Evolutionary conservation across 169 alveolate species (phyloP), one percentile per base, ranked within the genome.

Genomic region (Plasmodium sp.): DNA sequence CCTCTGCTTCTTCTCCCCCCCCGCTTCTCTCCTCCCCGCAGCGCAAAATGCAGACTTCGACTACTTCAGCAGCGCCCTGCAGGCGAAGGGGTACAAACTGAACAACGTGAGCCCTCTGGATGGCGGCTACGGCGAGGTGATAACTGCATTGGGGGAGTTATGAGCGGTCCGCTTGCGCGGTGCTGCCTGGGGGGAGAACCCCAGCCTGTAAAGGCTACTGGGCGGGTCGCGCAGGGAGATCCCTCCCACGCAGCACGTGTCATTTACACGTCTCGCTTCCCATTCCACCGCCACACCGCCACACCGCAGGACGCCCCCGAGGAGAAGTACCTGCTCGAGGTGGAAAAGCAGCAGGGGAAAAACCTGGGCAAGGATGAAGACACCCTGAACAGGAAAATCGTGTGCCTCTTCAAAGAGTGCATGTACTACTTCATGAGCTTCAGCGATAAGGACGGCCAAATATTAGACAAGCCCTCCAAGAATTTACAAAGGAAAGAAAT

Each of bases 401-500:
- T 90, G 34, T 71, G 39, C 31, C 54, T 90, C 18, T 90, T 90
- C 45, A 90, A 90, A 81, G 94, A 90, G 22, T 41, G 94, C 51
- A 90, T 90, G 94, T 81, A 81, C 39, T 90, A 90, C 73, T 90
- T 81, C 48, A 90, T 90, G 94, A 58, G 94, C 31, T 90, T 90
- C 48, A 90, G 71, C 36, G 94, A 90, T 33, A 90, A 81, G 22
- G 94, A 90, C 62, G 94, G 91, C 0, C 91, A 81, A 62, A 43
- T 81, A 6, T 33, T 58, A 58, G 94, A 90, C 33, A 90, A 80
- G 31, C 22, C 79, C 3, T 34, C 27, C 27, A 90, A 39, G 12
- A 43, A 67, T 80, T 10, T 33, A 5, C n/a, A 81, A 34, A 90
- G 81, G 27, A 80, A 48, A 80, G 94, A 90, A 31, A 90, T 90